phyloP scores from a whole-genome alignment of 257 asterid genomes.

The Solanum ossicruentum region DNA sequence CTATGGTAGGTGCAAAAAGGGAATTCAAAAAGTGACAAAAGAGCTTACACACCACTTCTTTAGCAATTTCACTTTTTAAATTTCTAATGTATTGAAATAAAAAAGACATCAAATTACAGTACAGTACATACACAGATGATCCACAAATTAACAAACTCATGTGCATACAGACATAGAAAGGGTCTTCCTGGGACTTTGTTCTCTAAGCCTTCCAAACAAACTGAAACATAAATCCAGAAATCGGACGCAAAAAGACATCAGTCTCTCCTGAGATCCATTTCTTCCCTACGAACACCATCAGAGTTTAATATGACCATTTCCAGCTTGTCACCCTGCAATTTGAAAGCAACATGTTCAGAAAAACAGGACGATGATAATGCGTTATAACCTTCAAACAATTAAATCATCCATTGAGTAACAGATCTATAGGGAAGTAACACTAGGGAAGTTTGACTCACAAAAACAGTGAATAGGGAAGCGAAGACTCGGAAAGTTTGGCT shows the following conservation, averaged over 20 bases:
- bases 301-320: constrained; percentile 25
- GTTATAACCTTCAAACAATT: background rate
- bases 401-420: background rate
- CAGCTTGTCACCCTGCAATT: constrained; percentile 23
- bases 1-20: background rate
- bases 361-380: background rate
- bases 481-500: background rate
- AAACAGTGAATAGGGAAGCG: background rate
- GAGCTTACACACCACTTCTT: background rate
- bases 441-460: background rate
- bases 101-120: background rate
- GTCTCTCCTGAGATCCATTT: constrained; percentile 30
- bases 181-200: background rate
- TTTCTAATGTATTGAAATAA: too few relatives aligned
- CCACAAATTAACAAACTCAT: background rate
- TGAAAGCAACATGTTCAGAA: background rate
- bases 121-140: background rate
- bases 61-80: background rate
- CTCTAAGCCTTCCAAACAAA: background rate
- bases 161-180: background rate
- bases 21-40: background rate
- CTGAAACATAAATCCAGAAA: background rate
- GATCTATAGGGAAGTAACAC: background rate
- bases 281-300: constrained; percentile 17
- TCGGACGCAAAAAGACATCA: background rate